phyloP scores from a whole-genome alignment of 495 filamentous ascomycete genomes.

The Paragyromitra xinjiangensis region DNA sequence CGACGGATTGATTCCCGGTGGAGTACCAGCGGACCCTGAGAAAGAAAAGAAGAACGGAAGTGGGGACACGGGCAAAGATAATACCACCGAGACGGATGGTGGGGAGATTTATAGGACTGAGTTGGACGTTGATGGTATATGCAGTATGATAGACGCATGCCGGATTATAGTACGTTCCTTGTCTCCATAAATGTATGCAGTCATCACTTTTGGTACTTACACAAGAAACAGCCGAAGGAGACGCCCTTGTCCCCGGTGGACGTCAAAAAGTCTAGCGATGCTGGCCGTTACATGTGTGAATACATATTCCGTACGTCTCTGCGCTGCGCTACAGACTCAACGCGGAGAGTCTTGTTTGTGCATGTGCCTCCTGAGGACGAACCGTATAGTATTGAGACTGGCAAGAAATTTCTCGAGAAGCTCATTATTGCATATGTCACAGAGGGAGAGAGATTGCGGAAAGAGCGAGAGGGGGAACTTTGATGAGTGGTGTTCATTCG shows the following conservation, averaged over 20 bases:
- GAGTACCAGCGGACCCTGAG: constrained; percentile 21
- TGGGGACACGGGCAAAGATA: constrained; percentile 35
- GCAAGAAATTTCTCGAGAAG: constrained; percentile 73
- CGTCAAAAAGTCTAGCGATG: constrained; percentile 37
- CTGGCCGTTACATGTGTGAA: constrained; percentile 52
- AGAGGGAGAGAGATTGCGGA: constrained; percentile 48
- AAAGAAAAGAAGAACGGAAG: background rate
- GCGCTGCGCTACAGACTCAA: constrained; percentile 37
- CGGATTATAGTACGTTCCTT: constrained; percentile 24
- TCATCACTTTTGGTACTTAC: background rate
- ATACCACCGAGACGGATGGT: constrained; percentile 15
- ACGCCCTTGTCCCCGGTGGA: constrained; percentile 17
- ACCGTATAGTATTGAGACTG: constrained; percentile 46
- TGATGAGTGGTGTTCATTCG: background rate
- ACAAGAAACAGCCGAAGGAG: constrained; percentile 27
- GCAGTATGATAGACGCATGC: constrained; percentile 27
- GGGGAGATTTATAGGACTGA: constrained; percentile 42
- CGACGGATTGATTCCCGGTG: constrained; percentile 47
- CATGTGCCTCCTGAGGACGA: constrained; percentile 48
- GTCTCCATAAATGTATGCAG: background rate
- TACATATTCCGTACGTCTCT: constrained; percentile 51
- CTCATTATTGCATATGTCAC: constrained; percentile 60
- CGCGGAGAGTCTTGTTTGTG: constrained; percentile 51
- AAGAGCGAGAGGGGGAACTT: constrained; percentile 18
- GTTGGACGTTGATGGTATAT: constrained; percentile 40